Conservation (phyloP, 192 early-diverging fungal genomes). For the Coemansia sp. region DNA sequence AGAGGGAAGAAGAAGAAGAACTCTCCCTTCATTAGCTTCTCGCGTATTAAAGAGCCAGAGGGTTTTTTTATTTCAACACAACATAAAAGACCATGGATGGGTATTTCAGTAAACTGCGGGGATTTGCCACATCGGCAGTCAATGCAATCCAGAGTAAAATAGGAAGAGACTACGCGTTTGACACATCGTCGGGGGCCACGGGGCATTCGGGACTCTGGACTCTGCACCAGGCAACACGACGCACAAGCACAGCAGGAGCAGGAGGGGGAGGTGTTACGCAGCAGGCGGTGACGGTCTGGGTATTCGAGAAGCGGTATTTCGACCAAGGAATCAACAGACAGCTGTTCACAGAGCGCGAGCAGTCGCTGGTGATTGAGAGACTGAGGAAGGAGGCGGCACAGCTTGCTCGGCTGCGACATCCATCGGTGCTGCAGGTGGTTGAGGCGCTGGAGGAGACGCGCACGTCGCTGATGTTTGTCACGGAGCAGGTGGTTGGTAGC, state of each 20-base stretch:
- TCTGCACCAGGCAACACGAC: constrained; percentile 62
- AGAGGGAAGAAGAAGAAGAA: no score
- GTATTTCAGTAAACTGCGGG: constrained; percentile 50
- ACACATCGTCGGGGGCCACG: background rate
- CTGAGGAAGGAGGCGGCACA: constrained; percentile 68
- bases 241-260: constrained; percentile 30
- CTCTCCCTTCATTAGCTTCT: no score
- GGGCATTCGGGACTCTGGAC: constrained; percentile 68
- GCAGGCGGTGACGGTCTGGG: constrained; percentile 64
- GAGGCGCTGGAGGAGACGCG: constrained; percentile 74
- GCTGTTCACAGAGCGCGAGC: constrained; percentile 48
- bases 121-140: constrained; percentile 46
- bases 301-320: constrained; percentile 74
- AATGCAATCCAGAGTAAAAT: constrained; percentile 47
- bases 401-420: constrained; percentile 75
- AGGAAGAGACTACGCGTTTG: constrained; percentile 40
- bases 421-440: constrained; percentile 71
- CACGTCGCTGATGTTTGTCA: constrained; percentile 70
- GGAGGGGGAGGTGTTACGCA: constrained; percentile 28
- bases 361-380: constrained; percentile 57
- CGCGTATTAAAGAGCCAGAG: no score
- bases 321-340: constrained; percentile 57
- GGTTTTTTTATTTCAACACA: background rate
- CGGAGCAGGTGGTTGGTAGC: constrained; percentile 68
- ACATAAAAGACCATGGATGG: constrained; percentile 29